Evolutionary conservation across 108 stramenopile species (phyloP).

Genomic region (Schizochytrium sp.): DNA sequence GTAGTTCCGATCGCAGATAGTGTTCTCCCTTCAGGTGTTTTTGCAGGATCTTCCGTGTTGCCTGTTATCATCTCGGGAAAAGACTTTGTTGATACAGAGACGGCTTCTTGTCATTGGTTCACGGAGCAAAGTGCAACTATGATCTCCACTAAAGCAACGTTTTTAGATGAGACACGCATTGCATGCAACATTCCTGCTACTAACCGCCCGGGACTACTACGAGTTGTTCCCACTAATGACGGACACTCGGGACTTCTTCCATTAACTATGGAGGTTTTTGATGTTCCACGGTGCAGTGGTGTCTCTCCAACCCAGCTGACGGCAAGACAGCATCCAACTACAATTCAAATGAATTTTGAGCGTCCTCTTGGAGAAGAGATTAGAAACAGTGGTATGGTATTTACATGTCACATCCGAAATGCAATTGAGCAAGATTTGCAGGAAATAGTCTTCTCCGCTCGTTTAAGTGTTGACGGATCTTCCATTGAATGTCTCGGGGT

Average conservation of each 20-base stretch:
- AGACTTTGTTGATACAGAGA: not conserved
- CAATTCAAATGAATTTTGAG: too few relatives aligned
- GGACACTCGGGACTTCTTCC: not conserved
- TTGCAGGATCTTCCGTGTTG: not conserved
- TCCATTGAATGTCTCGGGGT: not conserved
- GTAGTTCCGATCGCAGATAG: not conserved
- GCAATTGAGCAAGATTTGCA: too few relatives aligned
- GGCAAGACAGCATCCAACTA: too few relatives aligned
- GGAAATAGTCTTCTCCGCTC: not conserved
- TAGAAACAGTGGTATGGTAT: too few relatives aligned
- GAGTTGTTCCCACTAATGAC: conserved; percentile 3
- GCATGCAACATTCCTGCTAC: not conserved
- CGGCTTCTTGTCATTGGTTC: not conserved
- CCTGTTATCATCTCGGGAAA: not conserved
- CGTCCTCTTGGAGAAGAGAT: too few relatives aligned
- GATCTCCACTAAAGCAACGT: not conserved
- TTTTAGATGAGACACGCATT: not conserved
- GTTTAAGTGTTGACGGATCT: not conserved
- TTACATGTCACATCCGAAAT: too few relatives aligned
- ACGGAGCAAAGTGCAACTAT: not conserved
- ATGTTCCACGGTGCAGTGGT: not conserved
- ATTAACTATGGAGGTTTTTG: not conserved
- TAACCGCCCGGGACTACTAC: not conserved
- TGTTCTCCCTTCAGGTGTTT: not conserved
- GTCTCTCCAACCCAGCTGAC: too few relatives aligned